phyloP scores from a whole-genome alignment of 352 stramenopile genomes.

The Phytophthora macrochlamydospora region DNA sequence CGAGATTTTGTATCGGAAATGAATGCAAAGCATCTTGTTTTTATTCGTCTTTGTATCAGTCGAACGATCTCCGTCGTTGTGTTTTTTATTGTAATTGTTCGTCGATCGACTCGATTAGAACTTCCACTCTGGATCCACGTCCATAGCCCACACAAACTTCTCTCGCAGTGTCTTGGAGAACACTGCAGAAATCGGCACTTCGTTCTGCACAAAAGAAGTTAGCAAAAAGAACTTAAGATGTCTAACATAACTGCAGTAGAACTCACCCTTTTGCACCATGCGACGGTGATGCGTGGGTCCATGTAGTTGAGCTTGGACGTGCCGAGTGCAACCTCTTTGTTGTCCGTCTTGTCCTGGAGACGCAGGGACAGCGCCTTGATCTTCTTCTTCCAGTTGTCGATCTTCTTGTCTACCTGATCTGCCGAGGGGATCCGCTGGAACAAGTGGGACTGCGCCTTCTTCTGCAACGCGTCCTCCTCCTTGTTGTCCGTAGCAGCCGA shows the following conservation, averaged over 20 bases:
- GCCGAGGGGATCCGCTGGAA: slow-evolving; percentile 92
- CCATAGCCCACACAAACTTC: slow-evolving; percentile 99
- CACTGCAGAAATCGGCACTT: slow-evolving; percentile 97
- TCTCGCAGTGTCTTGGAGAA: slow-evolving; percentile 99
- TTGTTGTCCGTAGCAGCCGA: slow-evolving; percentile 84
- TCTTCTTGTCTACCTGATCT: slow-evolving; percentile 95
- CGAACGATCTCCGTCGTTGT: too few species aligned
- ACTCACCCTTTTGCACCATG: slow-evolving; percentile 99
- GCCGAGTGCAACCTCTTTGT: slow-evolving; percentile 98
- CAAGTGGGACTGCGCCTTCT: slow-evolving; percentile 94
- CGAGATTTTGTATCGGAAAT: neutral
- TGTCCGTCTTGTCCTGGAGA: slow-evolving; percentile 98
- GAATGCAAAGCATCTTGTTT: too few species aligned
- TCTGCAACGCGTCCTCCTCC: slow-evolving; percentile 79
- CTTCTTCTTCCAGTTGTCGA: slow-evolving; percentile 95
- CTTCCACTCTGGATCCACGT: slow-evolving; percentile 95
- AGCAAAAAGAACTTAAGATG: slow-evolving; percentile 8
- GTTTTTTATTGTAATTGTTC: neutral
- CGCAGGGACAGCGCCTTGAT: slow-evolving; percentile 91
- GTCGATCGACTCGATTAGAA: slow-evolving; percentile 69
- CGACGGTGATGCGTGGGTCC: slow-evolving; percentile 99
- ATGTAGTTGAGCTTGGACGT: slow-evolving; percentile 99
- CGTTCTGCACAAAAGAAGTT: slow-evolving; percentile 61
- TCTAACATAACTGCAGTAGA: slow-evolving; percentile 69
- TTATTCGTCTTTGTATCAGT: too few species aligned